A percentile compares a stretch with the other conserved stretches of the same genome.
phyloP scores from a whole-genome alignment of 768 basidiomycete genomes.

The Rubroboletus satanas region DNA sequence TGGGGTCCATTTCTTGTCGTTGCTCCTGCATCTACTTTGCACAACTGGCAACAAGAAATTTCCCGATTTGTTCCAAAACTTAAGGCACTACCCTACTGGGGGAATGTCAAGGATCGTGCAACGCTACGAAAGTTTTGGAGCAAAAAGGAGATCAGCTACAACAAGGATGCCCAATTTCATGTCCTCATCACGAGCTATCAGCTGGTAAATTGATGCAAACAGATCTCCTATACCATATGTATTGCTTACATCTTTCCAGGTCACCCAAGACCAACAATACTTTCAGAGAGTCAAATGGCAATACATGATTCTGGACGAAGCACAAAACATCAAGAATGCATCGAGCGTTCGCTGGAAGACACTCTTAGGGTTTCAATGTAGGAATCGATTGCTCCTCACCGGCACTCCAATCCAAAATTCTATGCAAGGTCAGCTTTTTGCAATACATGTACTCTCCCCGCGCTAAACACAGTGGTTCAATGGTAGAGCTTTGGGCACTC shows the following conservation, averaged over 20 bases:
- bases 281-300: slow-evolving; percentile 99
- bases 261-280: slow-evolving; percentile 96
- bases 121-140: slow-evolving; percentile 97
- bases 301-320: slow-evolving; percentile 99
- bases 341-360: slow-evolving; percentile 97
- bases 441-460: background rate
- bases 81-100: slow-evolving; percentile 98
- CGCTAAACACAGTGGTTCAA: background rate
- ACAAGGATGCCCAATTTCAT: slow-evolving; percentile 94
- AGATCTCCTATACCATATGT: background rate
- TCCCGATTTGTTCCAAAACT: slow-evolving; percentile 91
- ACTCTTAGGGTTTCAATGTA: slow-evolving; percentile 89
- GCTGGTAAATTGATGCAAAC: slow-evolving; percentile 49
- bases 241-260: slow-evolving; percentile 39
- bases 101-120: slow-evolving; percentile 91
- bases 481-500: slow-evolving; percentile 91
- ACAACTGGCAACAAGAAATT: slow-evolving; percentile 99
- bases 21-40: slow-evolving; percentile 93
- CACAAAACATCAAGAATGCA: slow-evolving; percentile 99
- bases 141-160: slow-evolving; percentile 93
- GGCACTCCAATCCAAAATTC: slow-evolving; percentile 99
- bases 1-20: slow-evolving; percentile 99
- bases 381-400: slow-evolving; percentile 90
- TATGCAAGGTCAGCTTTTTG: slow-evolving; percentile 78
- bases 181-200: slow-evolving; percentile 97